Evolutionary conservation across 805 yeast genomes (phyloP).

Genomic region (Spathaspora passalidarum): DNA sequence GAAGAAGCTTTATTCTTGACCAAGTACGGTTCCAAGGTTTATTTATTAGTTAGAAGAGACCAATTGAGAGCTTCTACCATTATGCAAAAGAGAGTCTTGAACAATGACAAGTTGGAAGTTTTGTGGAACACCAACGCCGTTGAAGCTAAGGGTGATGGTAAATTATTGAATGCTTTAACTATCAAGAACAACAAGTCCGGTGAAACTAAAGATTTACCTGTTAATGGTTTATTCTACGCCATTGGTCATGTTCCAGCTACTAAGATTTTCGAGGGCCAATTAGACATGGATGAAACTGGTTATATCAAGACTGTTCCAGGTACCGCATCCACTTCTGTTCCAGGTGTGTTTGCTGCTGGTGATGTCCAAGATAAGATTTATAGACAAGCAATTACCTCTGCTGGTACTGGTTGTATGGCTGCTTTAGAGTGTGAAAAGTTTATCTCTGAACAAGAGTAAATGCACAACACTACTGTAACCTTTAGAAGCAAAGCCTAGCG

Average conservation of each 20-base stretch:
- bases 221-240: conserved; percentile 94
- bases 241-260: conserved; percentile 98
- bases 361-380: conserved; percentile 96
- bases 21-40: conserved; percentile 96
- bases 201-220: conserved; percentile 65
- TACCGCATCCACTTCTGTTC: conserved; percentile 76
- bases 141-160: conserved; percentile 94
- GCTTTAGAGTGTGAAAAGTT: conserved; percentile 91
- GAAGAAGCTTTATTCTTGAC: conserved; percentile 98
- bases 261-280: conserved; percentile 62
- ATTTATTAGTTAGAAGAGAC: conserved; percentile 90
- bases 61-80: conserved; percentile 90
- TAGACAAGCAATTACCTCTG: conserved; percentile 99
- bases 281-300: conserved; percentile 83
- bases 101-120: conserved; percentile 86
- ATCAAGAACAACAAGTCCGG: conserved; percentile 72
- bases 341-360: conserved; percentile 97
- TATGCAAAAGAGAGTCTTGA: conserved; percentile 90
- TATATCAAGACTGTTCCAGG: conserved; percentile 91
- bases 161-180: conserved; percentile 61
- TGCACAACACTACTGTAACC: not conserved
- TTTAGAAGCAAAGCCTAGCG: too few species aligned
- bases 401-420: conserved; percentile 99
- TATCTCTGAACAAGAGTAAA: conserved; percentile 53
- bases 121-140: conserved; percentile 79